Evolutionary conservation across 129 eudicot genomes (phyloP), one percentile per base, ranked within the genome.

Genomic region (Scalesia atractyloides): DNA sequence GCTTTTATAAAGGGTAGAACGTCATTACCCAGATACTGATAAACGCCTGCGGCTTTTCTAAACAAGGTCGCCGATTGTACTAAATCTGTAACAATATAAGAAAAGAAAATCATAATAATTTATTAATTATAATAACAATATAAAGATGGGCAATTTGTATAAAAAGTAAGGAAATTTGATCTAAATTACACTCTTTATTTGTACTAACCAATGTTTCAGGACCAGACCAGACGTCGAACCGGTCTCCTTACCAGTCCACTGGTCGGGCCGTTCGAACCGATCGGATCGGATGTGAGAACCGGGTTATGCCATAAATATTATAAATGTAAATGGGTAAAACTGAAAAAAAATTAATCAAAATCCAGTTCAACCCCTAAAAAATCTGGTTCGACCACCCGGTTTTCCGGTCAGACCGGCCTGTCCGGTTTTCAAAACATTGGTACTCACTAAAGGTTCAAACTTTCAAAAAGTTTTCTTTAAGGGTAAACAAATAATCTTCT

Each of bases 11-110:
- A 36, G 12, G 86, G 89, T 70, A 86, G 87, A 76, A 86, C 77
- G 24, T 82, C 88, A 19, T 74, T 69, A 71, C 79, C 85, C 79
- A 91, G 50, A 73, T 79, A 73, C 49, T 73, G 72, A 79, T 82
- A 91, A 71, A 88, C 86, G 20, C 96, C 97, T 11, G 96, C 92
- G 12, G 90, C 96, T 79, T 81, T 88, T 83, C 92, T 84, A 74
- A 86, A 74, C 49, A 84, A 47, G 56, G 86, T 78, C 44, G 84
- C 82, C 24, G 95, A 83, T 72, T 74, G 92, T 63, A 84, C 92
- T 79, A 88, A 47, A 79, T 88, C 96, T 91, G 18, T 52, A 57
- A 78, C 24, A n/a, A 52, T 62, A n/a, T 14, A 64, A 26, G 50
- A 59, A 68, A 52, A 30, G 52, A 16, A 67, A 17, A 3, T 0